Percentiles rank a stretch among this genome's conserved stretches.
phyloP scores from a whole-genome alignment of 2,329 filamentous ascomycete genomes.

The Colletotrichum musicola region DNA sequence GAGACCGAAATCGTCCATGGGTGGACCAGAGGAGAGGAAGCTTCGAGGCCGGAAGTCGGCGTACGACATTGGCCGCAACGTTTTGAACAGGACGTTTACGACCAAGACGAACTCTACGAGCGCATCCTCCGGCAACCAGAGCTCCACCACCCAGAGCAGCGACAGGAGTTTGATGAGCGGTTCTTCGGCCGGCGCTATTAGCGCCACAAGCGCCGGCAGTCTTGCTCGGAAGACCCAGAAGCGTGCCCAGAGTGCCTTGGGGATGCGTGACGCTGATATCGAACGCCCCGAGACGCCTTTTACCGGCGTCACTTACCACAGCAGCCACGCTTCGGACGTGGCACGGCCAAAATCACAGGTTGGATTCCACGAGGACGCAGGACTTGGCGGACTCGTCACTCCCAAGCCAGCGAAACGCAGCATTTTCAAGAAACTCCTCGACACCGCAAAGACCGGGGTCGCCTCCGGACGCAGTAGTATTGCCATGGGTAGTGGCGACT shows the following conservation, averaged over 20 bases:
- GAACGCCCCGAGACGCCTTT: constrained; percentile 74
- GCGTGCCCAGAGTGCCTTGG: constrained; percentile 75
- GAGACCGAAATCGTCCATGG: constrained; percentile 71
- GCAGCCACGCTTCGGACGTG: constrained; percentile 80
- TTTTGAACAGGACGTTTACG: constrained; percentile 84
- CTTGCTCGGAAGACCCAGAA: constrained; percentile 81
- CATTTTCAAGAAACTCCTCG: constrained; percentile 96
- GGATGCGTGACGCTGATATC: constrained; percentile 66
- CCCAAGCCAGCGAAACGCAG: constrained; percentile 87
- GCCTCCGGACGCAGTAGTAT: constrained; percentile 91
- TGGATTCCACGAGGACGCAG: constrained; percentile 75
- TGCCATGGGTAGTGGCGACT: constrained; percentile 68
- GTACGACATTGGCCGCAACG: constrained; percentile 79
- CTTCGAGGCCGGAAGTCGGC: constrained; percentile 78
- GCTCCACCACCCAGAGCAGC: constrained; percentile 81
- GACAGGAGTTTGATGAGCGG: constrained; percentile 94
- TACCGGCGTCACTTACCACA: constrained; percentile 89
- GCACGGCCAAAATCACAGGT: constrained; percentile 74
- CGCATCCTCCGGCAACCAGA: constrained; percentile 79
- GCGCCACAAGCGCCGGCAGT: constrained; percentile 94
- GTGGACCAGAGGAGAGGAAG: constrained; percentile 57
- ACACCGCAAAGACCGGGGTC: constrained; percentile 93
- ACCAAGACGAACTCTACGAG: constrained; percentile 89
- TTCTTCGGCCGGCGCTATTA: constrained; percentile 88
- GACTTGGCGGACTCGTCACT: constrained; percentile 81